Evolutionary conservation across 1,284 basidiomycete genomes (phyloP), one percentile per base, ranked within the genome.

Genomic region (Irpex sp.): DNA sequence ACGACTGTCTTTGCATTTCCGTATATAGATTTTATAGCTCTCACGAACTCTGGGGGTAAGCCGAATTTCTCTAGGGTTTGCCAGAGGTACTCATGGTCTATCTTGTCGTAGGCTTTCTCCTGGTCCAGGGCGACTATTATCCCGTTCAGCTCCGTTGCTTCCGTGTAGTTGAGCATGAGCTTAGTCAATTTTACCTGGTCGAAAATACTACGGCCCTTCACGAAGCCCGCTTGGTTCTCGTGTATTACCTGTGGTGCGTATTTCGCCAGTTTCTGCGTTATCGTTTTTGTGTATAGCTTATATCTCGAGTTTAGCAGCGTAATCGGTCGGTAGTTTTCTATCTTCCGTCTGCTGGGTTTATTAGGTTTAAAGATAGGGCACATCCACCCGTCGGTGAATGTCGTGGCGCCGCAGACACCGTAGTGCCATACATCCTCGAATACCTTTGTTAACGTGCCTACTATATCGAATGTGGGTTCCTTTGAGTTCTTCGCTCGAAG

Each of bases 31-130:
- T 0, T 58, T 63, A 0, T 60, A 51, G 1, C 69, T 67, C 3
- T 5, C 28, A 74, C 68, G 0, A 2, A 1, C 4, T 59, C 16
- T 4, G 28, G 28, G 0, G 73, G 72, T 0, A 75, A 16, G 2
- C 57, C 51, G 23, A 66, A 67, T 0, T 33, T 23, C 1, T 61
- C 45, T 4, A 75, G 63, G 1, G 64, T 63, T 5, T 51, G 3
- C 69, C 71, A 73, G 0, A 74, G 67, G 59, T 74, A 74, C 9
- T 69, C 62, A 42, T 74, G 73, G 1, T 47, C 57, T 0, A 75
- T 69, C 33, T 65, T 68, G 57, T 75, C 72, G 49, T 75, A 74
- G 0, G 71, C 73, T 60, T 75, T 75, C 54, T 74, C 72, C 56
- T 75, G 71, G 62, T 74, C 72, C 0, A 75, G 68, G 0, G 68